A percentile compares a stretch with the other conserved stretches of the same genome.
These are phyloP conservation scores for Neonectria punicea DNA, from an alignment of 2,329 filamentous ascomycete genomes.

Conservation along the genomic window DNA sequence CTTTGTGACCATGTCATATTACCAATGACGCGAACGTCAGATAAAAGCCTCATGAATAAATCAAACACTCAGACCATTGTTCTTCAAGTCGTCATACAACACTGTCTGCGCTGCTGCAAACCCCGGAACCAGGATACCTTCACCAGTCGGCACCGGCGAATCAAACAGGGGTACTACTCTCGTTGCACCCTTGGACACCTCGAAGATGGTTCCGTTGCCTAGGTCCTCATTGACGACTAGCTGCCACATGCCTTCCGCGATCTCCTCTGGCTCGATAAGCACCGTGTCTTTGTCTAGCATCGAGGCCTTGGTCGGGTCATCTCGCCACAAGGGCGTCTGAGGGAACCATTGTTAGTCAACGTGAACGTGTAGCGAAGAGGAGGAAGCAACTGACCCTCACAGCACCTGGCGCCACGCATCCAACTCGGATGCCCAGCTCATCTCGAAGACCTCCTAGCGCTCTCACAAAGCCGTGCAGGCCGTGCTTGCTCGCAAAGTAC, in stretches of 20 bases:
- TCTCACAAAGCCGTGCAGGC: slow-evolving; percentile 49
- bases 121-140: slow-evolving; percentile 36
- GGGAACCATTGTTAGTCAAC: neutral
- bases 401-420: slow-evolving; percentile 48
- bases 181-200: slow-evolving; percentile 41
- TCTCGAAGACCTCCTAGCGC: slow-evolving; percentile 45
- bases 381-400: slow-evolving; percentile 40
- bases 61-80: slow-evolving; percentile 38
- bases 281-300: slow-evolving; percentile 41
- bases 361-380: neutral
- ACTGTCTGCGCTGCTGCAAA: slow-evolving; percentile 36
- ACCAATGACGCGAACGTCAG: neutral
- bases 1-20: neutral
- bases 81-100: slow-evolving; percentile 38
- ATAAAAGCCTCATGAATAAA: neutral
- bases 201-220: slow-evolving; percentile 47
- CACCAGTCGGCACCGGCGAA: slow-evolving; percentile 39
- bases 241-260: slow-evolving; percentile 46
- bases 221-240: slow-evolving; percentile 40
- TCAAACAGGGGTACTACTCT: slow-evolving; percentile 45
- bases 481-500: slow-evolving; percentile 52
- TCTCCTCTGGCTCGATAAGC: slow-evolving; percentile 46
- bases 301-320: slow-evolving; percentile 45
- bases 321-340: slow-evolving; percentile 48
- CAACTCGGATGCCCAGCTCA: slow-evolving; percentile 47